These are phyloP conservation scores for Melaleuca alternifolia DNA, from an alignment of 345 rosid genomes.

Conservation along the genomic window DNA sequence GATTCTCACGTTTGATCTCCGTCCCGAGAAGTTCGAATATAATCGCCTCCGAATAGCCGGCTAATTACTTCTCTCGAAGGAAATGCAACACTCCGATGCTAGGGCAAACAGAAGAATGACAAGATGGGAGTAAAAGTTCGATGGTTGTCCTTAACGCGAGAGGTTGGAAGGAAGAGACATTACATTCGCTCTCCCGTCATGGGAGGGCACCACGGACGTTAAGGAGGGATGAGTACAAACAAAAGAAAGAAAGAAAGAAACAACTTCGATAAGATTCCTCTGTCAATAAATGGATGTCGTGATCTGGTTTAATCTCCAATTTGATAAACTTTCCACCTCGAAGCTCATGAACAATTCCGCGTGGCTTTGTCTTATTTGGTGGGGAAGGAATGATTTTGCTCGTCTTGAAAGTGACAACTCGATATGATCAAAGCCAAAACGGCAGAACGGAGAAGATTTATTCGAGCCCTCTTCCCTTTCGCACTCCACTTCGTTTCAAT, in stretches of 20 bases:
- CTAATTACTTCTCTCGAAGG: neutral
- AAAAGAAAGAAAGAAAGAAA: neutral
- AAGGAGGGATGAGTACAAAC: neutral
- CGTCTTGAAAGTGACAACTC: neutral
- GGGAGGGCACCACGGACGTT: no score
- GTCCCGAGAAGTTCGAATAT: neutral
- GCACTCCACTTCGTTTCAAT: neutral
- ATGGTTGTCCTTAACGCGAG: neutral
- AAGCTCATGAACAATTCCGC: neutral
- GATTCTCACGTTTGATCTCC: neutral
- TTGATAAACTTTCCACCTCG: neutral
- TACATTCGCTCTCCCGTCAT: no score
- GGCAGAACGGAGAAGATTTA: neutral
- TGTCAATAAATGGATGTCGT: neutral
- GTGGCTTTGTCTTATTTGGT: neutral
- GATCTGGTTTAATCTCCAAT: neutral
- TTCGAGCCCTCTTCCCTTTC: neutral
- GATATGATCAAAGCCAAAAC: neutral
- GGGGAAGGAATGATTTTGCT: neutral
- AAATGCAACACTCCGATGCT: neutral
- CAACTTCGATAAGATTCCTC: neutral
- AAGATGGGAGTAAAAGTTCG: neutral
- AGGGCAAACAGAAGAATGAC: neutral
- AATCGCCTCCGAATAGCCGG: neutral
- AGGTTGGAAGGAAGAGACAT: no score